phyloP scores from a whole-genome alignment of 257 asterid species.

The Solanum pennellii region DNA sequence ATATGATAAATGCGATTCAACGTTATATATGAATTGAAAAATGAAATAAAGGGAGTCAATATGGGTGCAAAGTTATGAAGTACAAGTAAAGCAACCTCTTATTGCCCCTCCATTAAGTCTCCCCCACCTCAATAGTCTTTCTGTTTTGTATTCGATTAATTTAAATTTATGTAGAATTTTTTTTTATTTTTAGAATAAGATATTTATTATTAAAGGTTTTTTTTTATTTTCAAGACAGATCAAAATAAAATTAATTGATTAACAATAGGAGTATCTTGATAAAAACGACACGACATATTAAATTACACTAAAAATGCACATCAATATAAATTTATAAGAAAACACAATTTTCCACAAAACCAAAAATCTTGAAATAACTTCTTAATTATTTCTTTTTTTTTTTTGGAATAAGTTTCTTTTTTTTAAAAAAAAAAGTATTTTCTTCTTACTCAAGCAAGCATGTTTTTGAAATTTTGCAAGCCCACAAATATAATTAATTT shows the following conservation, averaged over 20 bases:
- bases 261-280: not conserved
- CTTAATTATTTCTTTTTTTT: not conserved
- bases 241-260: too few species aligned
- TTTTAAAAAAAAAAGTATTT: not conserved
- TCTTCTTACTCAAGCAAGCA: not conserved
- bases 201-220: too few species aligned
- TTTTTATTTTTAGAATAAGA: too few species aligned
- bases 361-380: not conserved
- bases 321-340: not conserved
- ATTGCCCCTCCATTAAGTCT: conserved; percentile 46
- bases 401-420: not conserved
- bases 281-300: not conserved
- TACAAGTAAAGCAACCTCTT: conserved; percentile 49
- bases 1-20: not conserved
- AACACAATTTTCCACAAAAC: not conserved
- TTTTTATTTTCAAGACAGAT: too few species aligned
- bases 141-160: not conserved
- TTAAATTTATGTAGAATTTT: rapidly evolving
- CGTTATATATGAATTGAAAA: not conserved
- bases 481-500: not conserved
- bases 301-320: not conserved
- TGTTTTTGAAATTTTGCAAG: not conserved
- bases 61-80: conserved; percentile 13
- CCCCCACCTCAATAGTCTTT: too few species aligned
- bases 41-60: not conserved